Conservation (phyloP, 176 grass and related monocot species). For the Eleusine indica region DNA sequence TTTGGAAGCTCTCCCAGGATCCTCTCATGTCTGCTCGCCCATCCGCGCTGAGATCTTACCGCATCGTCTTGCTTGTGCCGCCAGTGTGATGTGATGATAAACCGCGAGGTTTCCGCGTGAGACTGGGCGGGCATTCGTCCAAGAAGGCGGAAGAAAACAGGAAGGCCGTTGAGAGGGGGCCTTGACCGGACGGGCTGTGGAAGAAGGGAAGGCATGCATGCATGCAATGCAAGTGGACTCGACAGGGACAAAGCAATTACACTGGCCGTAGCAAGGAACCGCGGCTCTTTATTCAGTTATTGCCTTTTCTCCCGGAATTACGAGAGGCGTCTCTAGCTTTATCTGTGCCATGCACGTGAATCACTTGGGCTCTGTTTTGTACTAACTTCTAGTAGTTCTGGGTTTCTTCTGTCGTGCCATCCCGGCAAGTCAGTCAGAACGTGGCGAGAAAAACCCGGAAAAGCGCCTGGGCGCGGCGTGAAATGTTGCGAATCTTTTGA, state of each 20-base stretch:
- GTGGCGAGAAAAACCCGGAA: background rate
- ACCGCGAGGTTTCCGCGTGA: background rate
- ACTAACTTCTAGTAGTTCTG: background rate
- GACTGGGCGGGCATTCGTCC: background rate
- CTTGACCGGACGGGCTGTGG: background rate
- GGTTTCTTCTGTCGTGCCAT: background rate
- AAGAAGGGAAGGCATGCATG: background rate
- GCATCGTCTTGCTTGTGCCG: background rate
- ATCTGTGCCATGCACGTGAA: background rate
- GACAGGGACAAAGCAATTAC: background rate
- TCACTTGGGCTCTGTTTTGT: background rate
- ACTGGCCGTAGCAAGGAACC: background rate
- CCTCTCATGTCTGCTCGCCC: background rate
- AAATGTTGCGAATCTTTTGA: background rate
- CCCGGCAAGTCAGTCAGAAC: background rate
- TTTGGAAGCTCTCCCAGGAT: background rate
- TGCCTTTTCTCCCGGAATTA: background rate
- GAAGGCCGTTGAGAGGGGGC: background rate
- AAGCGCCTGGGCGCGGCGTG: background rate
- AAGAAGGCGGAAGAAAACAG: background rate
- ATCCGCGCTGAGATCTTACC: background rate
- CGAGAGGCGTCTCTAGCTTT: background rate
- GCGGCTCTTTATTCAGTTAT: background rate
- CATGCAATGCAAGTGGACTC: background rate
- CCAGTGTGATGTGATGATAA: background rate